These are phyloP conservation scores for Sodiomyces alkalinus DNA, from an alignment of 2,329 filamentous ascomycete genomes.

Conservation along the genomic window DNA sequence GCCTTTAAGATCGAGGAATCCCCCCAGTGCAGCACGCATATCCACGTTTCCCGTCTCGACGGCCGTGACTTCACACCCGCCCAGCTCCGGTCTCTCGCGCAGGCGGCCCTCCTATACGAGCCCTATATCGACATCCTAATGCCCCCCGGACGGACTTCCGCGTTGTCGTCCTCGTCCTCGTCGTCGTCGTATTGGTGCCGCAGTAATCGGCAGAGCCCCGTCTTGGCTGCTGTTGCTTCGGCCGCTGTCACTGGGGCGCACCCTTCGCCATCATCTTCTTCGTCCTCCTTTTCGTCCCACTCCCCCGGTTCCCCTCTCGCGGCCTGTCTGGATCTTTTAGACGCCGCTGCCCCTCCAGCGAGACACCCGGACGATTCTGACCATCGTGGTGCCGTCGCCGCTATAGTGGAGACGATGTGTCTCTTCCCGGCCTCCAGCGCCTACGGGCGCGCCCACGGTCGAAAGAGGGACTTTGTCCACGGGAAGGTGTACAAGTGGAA, in stretches of 20 bases:
- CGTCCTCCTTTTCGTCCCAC: no score
- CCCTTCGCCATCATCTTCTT: no score
- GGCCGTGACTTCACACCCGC: conserved; percentile 5
- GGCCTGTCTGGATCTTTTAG: conserved; percentile 12
- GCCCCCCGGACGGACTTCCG: conserved; percentile 8
- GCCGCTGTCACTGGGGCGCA: no score
- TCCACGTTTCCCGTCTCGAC: conserved; percentile 18
- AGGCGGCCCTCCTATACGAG: conserved; percentile 18
- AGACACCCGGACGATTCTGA: not conserved
- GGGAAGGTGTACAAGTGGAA: conserved; percentile 26
- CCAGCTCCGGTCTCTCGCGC: conserved; percentile 15
- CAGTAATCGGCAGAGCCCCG: conserved; percentile 15
- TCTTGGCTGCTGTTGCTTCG: conserved; percentile 7
- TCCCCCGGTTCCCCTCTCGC: no score
- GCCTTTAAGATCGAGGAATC: conserved; percentile 12
- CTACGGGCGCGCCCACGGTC: conserved; percentile 15
- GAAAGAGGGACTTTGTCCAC: conserved; percentile 18
- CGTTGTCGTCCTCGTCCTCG: no score
- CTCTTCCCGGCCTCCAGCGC: conserved; percentile 14
- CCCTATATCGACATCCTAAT: conserved; percentile 17
- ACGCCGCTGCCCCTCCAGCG: conserved; percentile 9
- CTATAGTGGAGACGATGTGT: conserved; percentile 17
- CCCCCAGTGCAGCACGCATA: conserved; percentile 19
- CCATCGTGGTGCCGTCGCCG: conserved; percentile 1
- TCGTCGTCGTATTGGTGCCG: conserved; percentile 25